phyloP scores from a whole-genome alignment of 352 stramenopile genomes.

The Achlya hypogyna region DNA sequence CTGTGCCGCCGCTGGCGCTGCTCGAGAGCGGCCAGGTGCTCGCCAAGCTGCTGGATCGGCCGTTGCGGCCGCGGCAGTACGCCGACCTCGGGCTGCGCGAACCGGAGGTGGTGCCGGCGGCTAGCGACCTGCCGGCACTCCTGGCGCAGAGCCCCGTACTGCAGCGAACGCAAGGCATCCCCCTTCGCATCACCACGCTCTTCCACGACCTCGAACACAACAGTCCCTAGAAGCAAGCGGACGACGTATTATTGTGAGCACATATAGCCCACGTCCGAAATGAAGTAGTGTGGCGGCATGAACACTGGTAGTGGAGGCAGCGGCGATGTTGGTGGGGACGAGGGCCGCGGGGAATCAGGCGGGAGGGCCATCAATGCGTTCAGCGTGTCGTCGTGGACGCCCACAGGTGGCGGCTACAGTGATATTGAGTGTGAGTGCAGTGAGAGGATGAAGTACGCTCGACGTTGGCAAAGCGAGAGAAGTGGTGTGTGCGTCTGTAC shows the following conservation, averaged over 20 bases:
- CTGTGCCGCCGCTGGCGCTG: too few species aligned
- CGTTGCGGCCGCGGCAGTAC: too few species aligned
- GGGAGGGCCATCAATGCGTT: not conserved
- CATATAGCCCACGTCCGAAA: not conserved
- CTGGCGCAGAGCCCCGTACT: too few species aligned
- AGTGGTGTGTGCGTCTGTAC: not conserved
- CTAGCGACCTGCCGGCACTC: too few species aligned
- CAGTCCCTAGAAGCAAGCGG: too few species aligned
- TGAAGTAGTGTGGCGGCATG: not conserved
- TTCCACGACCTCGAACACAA: too few species aligned
- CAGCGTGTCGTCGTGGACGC: not conserved
- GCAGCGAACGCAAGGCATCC: too few species aligned
- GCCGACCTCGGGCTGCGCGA: too few species aligned
- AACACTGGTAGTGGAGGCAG: not conserved
- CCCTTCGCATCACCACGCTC: too few species aligned
- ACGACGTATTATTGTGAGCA: not conserved
- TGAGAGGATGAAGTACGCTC: not conserved
- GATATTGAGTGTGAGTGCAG: not conserved
- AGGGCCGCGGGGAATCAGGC: not conserved
- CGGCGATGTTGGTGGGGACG: not conserved
- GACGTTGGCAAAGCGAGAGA: not conserved
- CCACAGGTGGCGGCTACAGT: not conserved
- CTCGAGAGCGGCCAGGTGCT: too few species aligned
- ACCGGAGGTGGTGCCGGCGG: too few species aligned
- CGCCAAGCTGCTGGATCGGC: too few species aligned